Conservation (phyloP, 2,329 filamentous ascomycete species). For the Fusarium nygamai region DNA sequence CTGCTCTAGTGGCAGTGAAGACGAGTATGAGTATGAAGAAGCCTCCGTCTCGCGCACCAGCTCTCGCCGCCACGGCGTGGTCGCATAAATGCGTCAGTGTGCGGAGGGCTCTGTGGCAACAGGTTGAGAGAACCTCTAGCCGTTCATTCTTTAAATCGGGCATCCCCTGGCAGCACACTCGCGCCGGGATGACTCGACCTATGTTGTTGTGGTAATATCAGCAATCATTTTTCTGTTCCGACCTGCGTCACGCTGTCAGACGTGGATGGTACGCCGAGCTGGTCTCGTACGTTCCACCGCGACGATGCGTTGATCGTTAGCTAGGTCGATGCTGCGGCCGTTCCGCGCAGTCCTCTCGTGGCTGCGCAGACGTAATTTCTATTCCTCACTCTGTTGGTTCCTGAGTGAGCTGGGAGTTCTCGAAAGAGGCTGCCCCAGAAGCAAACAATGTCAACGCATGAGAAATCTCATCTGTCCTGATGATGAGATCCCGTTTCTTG, state of each 20-base stretch:
- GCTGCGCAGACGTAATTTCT: conserved; percentile 41
- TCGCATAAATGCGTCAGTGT: conserved; percentile 48
- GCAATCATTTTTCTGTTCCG: conserved; percentile 41
- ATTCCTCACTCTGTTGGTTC: conserved; percentile 45
- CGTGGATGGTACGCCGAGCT: conserved; percentile 54
- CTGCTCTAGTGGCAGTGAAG: conserved; percentile 75
- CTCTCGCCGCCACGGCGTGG: conserved; percentile 72
- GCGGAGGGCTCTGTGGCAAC: conserved; percentile 37
- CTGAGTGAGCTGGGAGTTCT: conserved; percentile 42
- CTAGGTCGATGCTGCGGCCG: conserved; percentile 66
- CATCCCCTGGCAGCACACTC: conserved; percentile 37
- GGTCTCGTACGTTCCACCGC: conserved; percentile 51
- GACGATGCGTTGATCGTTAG: conserved; percentile 46
- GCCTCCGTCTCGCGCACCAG: conserved; percentile 55
- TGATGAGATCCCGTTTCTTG: conserved; percentile 41
- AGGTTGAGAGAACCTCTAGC: conserved; percentile 46
- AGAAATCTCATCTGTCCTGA: conserved; percentile 34
- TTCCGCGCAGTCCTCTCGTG: conserved; percentile 48
- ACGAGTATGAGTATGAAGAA: conserved; percentile 65
- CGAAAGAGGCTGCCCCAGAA: conserved; percentile 23
- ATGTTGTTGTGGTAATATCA: conserved; percentile 46
- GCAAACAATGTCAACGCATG: conserved; percentile 30
- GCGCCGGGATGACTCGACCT: conserved; percentile 45
- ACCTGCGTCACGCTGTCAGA: conserved; percentile 43
- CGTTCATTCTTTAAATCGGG: conserved; percentile 49